Evolutionary conservation across 176 grass and related monocot species (phyloP).

Genomic region (Leersia perrieri): DNA sequence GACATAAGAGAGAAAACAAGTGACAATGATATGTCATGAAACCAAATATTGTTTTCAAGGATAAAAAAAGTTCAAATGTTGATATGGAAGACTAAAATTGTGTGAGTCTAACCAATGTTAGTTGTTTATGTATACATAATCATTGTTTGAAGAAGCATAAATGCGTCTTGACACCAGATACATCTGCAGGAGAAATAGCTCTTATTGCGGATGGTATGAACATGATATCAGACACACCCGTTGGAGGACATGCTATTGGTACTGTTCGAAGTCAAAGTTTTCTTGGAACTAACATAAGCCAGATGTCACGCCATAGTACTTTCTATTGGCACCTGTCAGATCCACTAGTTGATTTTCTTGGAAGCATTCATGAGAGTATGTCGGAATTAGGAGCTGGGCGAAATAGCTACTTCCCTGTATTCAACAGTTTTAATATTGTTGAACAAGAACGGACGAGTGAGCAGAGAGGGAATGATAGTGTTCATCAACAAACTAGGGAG

Average conservation of each 20-base stretch:
- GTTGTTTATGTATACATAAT: not conserved
- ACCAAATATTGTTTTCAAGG: not conserved
- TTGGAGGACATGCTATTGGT: constrained; percentile 46
- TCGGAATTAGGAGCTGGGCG: constrained; percentile 59
- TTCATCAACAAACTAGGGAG: constrained; percentile 46
- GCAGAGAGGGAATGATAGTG: constrained; percentile 51
- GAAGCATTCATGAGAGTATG: constrained; percentile 74
- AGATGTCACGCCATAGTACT: constrained; percentile 58
- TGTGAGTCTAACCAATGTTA: not conserved
- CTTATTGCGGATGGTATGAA: constrained; percentile 70
- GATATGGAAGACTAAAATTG: not conserved
- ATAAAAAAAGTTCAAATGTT: not conserved
- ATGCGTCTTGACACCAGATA: constrained; percentile 31
- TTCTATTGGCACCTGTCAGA: constrained; percentile 68
- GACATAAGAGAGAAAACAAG: not conserved
- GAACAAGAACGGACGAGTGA: constrained; percentile 60
- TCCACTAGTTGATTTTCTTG: constrained; percentile 77
- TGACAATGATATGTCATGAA: not conserved
- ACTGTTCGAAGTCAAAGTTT: constrained; percentile 50
- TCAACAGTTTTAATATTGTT: constrained; percentile 62
- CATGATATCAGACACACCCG: constrained; percentile 32
- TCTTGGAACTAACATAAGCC: constrained; percentile 35
- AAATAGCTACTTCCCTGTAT: constrained; percentile 69
- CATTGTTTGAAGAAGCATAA: constrained; percentile 25
- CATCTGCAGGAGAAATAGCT: constrained; percentile 73